phyloP scores from a whole-genome alignment of 75 land plant genomes.

The Chamaecyparis obtusa region DNA sequence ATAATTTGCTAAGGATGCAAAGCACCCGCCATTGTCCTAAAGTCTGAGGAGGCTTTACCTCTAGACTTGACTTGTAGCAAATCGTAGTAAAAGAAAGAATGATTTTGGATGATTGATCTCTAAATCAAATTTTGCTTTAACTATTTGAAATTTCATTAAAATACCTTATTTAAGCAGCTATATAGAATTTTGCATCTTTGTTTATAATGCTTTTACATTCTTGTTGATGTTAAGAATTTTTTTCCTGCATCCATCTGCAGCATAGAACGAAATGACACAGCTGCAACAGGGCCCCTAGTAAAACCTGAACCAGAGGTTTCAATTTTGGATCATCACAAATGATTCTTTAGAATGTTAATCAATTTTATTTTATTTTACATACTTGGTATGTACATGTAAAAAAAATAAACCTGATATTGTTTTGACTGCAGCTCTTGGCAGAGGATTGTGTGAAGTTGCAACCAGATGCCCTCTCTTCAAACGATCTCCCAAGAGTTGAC shows the following conservation, averaged over 20 bases:
- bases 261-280: slow-evolving; percentile 46
- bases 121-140: too few species aligned
- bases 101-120: neutral
- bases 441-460: slow-evolving; percentile 41
- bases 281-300: slow-evolving; percentile 33
- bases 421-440: slow-evolving; percentile 26
- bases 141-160: too few species aligned
- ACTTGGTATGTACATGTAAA: neutral
- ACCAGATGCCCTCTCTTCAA: slow-evolving; percentile 38
- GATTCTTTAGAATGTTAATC: neutral
- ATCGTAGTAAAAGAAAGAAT: too few species aligned
- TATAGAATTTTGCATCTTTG: neutral
- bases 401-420: neutral
- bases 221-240: neutral
- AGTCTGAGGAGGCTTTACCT: too few species aligned
- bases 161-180: neutral
- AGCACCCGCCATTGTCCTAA: too few species aligned
- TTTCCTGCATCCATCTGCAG: slow-evolving; percentile 16
- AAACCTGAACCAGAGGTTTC: slow-evolving; percentile 29
- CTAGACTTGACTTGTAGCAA: too few species aligned
- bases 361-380: neutral
- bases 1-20: too few species aligned
- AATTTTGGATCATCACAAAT: neutral
- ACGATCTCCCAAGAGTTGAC: slow-evolving; percentile 36
- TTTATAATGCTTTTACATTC: neutral